Conservation (phyloP, 2,329 filamentous ascomycete species). For the Scedosporium aurantiacum region DNA sequence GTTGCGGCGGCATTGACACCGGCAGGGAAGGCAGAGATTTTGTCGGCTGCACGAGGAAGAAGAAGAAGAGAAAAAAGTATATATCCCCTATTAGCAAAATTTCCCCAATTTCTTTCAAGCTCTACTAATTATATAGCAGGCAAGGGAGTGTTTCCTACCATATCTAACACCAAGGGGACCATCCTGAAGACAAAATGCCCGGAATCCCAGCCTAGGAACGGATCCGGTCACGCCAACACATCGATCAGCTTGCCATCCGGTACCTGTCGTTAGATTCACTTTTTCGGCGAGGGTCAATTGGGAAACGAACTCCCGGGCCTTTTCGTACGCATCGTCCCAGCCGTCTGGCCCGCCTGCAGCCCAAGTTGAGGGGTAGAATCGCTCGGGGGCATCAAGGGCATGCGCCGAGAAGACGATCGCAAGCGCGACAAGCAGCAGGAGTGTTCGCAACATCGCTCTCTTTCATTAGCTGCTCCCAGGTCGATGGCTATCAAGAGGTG, state of each 20-base stretch:
- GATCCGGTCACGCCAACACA: conserved; percentile 3
- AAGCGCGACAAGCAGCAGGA: background rate
- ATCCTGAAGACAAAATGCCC: conserved; percentile 6
- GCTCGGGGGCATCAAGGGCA: background rate
- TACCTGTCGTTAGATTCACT: conserved; percentile 4
- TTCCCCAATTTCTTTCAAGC: background rate
- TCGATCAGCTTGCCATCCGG: background rate
- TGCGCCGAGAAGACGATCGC: background rate
- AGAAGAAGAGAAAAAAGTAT: background rate
- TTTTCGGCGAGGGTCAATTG: conserved; percentile 6
- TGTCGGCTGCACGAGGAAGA: background rate
- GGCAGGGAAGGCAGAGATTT: conserved; percentile 2
- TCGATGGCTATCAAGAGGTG: background rate
- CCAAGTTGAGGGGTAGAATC: conserved; percentile 4
- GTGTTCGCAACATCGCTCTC: background rate
- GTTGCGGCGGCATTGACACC: conserved; percentile 4
- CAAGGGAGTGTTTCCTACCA: background rate
- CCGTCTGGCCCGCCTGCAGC: background rate
- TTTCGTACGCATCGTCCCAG: conserved; percentile 5
- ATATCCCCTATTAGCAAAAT: too few relatives aligned
- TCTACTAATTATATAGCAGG: background rate
- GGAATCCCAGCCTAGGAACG: conserved; percentile 4
- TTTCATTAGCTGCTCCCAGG: too few relatives aligned
- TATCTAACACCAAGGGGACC: conserved; percentile 4
- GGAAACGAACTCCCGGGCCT: conserved; percentile 1